These are phyloP conservation scores for Colletotrichum graminicola DNA, from an alignment of 2,329 filamentous ascomycete genomes.

Conservation along the genomic window DNA sequence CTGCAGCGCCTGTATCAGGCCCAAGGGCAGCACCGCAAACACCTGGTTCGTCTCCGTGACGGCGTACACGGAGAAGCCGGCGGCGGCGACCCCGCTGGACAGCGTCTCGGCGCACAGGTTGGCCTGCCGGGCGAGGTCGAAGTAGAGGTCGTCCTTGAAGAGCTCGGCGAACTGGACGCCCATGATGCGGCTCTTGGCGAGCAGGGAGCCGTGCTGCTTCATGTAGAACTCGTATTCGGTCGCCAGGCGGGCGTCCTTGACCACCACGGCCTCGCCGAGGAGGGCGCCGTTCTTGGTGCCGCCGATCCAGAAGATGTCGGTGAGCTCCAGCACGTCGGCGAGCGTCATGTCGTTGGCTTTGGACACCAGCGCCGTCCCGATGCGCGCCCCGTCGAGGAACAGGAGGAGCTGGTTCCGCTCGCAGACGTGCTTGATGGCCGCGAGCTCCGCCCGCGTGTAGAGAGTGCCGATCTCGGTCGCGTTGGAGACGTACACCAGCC, in stretches of 20 bases:
- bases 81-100: slow-evolving; percentile 55
- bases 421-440: slow-evolving; percentile 57
- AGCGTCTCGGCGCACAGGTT: slow-evolving; percentile 59
- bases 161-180: slow-evolving; percentile 64
- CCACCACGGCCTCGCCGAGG: slow-evolving; percentile 63
- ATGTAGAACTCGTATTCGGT: slow-evolving; percentile 64
- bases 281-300: slow-evolving; percentile 65
- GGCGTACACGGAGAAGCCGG: slow-evolving; percentile 57
- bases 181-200: slow-evolving; percentile 63
- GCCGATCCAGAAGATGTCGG: slow-evolving; percentile 67
- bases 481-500: slow-evolving; percentile 65
- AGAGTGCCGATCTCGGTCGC: slow-evolving; percentile 64
- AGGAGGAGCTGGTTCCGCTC: slow-evolving; percentile 56
- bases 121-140: slow-evolving; percentile 58
- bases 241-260: slow-evolving; percentile 56
- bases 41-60: slow-evolving; percentile 65
- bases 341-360: slow-evolving; percentile 58
- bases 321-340: slow-evolving; percentile 59
- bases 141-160: slow-evolving; percentile 60
- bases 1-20: slow-evolving; percentile 55
- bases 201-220: slow-evolving; percentile 63
- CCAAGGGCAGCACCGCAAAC: slow-evolving; percentile 58
- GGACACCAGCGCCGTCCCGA: slow-evolving; percentile 56
- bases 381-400: slow-evolving; percentile 62
- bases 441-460: slow-evolving; percentile 58